A percentile compares a stretch with the other conserved stretches of the same genome.
These are phyloP conservation scores for Eleusine indica DNA, from an alignment of 176 grass and related monocot genomes.

Conservation along the genomic window DNA sequence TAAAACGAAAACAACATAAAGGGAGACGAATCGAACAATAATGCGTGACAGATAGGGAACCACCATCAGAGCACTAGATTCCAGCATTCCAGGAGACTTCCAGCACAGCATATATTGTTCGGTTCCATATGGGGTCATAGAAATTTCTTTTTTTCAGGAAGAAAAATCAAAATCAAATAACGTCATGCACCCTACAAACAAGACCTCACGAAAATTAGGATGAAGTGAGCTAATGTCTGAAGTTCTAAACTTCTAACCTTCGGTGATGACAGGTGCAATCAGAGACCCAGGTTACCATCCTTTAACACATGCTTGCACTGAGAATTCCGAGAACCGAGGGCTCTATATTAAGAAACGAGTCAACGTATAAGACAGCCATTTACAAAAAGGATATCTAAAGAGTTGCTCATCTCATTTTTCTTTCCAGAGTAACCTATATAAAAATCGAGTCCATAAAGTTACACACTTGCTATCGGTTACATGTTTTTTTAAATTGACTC, in stretches of 20 bases:
- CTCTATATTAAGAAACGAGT: not conserved
- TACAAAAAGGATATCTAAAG: constrained; percentile 36
- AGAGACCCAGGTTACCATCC: not conserved
- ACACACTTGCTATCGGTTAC: constrained; percentile 32
- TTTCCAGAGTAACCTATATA: constrained; percentile 17
- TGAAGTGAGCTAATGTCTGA: not conserved
- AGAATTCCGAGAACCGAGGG: not conserved
- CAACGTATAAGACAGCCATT: constrained; percentile 32
- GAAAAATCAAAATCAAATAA: not conserved
- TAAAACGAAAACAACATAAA: not conserved
- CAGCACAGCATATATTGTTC: constrained; percentile 15
- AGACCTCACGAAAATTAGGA: not conserved
- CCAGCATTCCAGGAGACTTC: constrained; percentile 33
- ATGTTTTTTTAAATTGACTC: not conserved
- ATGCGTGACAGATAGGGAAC: constrained; percentile 32
- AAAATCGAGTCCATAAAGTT: constrained; percentile 9
- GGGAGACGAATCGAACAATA: constrained; percentile 12
- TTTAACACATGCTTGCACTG: not conserved
- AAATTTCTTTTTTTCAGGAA: not conserved
- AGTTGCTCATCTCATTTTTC: not conserved
- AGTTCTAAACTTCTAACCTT: not conserved
- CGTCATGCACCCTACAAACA: not conserved
- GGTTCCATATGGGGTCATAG: constrained; percentile 15
- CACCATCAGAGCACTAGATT: constrained; percentile 17
- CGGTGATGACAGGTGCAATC: not conserved